phyloP scores from a whole-genome alignment of 495 filamentous ascomycete genomes.

The Amphirosellinia nigrospora region DNA sequence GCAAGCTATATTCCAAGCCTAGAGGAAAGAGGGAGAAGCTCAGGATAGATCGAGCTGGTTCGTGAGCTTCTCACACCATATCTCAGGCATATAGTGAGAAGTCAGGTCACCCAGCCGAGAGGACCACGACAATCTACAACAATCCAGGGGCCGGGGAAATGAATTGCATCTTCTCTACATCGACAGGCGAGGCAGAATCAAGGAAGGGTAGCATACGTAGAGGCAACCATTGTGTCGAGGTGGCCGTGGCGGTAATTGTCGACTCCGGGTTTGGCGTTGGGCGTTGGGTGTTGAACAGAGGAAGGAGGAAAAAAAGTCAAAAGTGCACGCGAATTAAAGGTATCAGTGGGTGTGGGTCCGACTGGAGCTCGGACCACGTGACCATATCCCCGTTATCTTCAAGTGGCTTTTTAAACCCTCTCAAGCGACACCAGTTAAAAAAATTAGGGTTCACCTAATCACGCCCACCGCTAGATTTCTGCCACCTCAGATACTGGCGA shows the following conservation, averaged over 20 bases:
- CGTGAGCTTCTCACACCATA: slow-evolving; percentile 45
- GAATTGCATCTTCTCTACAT: slow-evolving; percentile 54
- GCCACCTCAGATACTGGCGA: slow-evolving; percentile 14
- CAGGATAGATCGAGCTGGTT: slow-evolving; percentile 83
- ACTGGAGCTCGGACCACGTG: background rate
- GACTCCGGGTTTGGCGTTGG: slow-evolving; percentile 33
- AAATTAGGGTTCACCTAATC: slow-evolving; percentile 31
- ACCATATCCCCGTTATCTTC: background rate
- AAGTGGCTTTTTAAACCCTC: slow-evolving; percentile 29
- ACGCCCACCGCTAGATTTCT: slow-evolving; percentile 23
- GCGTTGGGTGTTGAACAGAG: slow-evolving; percentile 29
- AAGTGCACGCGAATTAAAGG: slow-evolving; percentile 24
- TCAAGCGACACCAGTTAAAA: slow-evolving; percentile 29
- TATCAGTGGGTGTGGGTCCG: slow-evolving; percentile 20
- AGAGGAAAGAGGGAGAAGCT: slow-evolving; percentile 59
- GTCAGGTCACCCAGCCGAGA: slow-evolving; percentile 71
- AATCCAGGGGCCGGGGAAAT: slow-evolving; percentile 53
- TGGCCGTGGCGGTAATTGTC: slow-evolving; percentile 39
- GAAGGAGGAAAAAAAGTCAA: slow-evolving; percentile 25
- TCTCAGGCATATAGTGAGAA: slow-evolving; percentile 39
- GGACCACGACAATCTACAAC: slow-evolving; percentile 73
- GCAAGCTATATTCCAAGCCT: slow-evolving; percentile 55
- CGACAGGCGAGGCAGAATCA: slow-evolving; percentile 48
- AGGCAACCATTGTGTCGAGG: slow-evolving; percentile 60
- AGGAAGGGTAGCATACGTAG: slow-evolving; percentile 67